These are phyloP conservation scores for Carex littledalei DNA, from an alignment of 176 grass and related monocot species.

Conservation along the genomic window DNA sequence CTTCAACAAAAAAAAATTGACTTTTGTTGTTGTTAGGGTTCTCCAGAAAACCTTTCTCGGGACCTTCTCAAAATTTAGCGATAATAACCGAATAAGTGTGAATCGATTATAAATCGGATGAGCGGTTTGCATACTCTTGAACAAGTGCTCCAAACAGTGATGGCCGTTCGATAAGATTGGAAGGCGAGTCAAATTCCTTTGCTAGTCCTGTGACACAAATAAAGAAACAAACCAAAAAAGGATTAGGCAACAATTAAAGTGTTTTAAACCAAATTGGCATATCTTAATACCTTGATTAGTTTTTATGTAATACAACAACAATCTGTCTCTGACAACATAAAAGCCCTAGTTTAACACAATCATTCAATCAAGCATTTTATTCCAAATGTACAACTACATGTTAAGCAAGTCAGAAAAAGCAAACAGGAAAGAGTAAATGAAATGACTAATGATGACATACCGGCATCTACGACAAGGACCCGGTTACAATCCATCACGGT, in stretches of 20 bases:
- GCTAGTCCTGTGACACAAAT: constrained; percentile 50
- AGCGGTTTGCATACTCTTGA: constrained; percentile 90
- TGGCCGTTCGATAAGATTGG: constrained; percentile 65
- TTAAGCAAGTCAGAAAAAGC: not conserved
- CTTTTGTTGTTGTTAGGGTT: not conserved
- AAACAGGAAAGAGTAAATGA: not conserved
- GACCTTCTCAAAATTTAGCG: constrained; percentile 8
- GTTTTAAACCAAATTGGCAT: not conserved
- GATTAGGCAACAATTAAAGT: not conserved
- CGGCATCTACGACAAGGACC: constrained; percentile 88
- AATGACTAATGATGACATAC: constrained; percentile 23
- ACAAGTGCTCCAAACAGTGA: constrained; percentile 87
- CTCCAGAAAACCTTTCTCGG: not conserved
- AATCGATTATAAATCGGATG: constrained; percentile 51
- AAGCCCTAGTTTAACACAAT: not conserved
- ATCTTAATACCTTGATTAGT: not conserved
- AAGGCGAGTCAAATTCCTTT: constrained; percentile 74
- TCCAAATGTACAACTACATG: not conserved
- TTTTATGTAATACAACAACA: not conserved
- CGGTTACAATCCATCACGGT: constrained; percentile 95
- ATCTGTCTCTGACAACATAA: not conserved
- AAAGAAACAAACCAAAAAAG: not conserved
- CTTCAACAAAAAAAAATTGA: not conserved
- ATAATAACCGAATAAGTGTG: not conserved
- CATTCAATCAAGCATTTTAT: not conserved